Percentiles rank a stretch among this genome's conserved stretches.
Evolutionary conservation across 2,329 filamentous ascomycete species (phyloP).

Genomic region (Dactylonectria macrodidyma): DNA sequence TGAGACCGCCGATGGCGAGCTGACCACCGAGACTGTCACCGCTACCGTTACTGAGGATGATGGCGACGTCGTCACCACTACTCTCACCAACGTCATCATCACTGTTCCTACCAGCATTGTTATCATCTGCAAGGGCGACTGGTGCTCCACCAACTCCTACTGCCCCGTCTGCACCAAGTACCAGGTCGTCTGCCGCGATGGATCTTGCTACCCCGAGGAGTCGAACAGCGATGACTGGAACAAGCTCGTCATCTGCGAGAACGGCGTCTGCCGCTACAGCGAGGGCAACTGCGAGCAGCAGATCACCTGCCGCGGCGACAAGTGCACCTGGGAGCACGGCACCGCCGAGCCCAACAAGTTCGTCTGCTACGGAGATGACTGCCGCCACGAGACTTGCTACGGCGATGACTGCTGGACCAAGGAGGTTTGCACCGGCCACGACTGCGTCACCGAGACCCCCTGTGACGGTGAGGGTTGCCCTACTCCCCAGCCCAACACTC

Average conservation of each 20-base stretch:
- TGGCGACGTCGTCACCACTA: constrained; percentile 33
- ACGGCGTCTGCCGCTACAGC: constrained; percentile 49
- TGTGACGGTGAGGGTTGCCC: constrained; percentile 48
- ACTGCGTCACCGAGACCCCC: constrained; percentile 49
- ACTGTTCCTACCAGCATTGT: constrained; percentile 39
- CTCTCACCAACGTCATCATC: constrained; percentile 42
- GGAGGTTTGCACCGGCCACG: constrained; percentile 52
- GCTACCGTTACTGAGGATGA: constrained; percentile 47
- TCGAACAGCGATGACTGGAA: constrained; percentile 46
- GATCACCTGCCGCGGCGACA: constrained; percentile 47
- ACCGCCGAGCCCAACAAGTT: constrained; percentile 50
- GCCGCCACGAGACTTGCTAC: constrained; percentile 47
- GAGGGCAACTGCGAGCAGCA: constrained; percentile 46
- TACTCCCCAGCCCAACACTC: constrained; percentile 24
- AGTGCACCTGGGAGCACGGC: constrained; percentile 47
- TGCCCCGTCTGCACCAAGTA: constrained; percentile 47
- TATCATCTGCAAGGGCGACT: constrained; percentile 51
- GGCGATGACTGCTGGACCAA: constrained; percentile 50
- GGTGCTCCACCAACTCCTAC: constrained; percentile 47
- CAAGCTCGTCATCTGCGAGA: constrained; percentile 53
- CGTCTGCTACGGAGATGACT: constrained; percentile 52
- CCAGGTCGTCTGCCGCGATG: constrained; percentile 54
- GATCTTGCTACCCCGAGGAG: constrained; percentile 49
- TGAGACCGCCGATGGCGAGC: constrained; percentile 42
- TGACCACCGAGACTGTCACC: constrained; percentile 44